Conservation (phyloP, 345 rosid species). For the Eucalyptus erythrocorys region DNA sequence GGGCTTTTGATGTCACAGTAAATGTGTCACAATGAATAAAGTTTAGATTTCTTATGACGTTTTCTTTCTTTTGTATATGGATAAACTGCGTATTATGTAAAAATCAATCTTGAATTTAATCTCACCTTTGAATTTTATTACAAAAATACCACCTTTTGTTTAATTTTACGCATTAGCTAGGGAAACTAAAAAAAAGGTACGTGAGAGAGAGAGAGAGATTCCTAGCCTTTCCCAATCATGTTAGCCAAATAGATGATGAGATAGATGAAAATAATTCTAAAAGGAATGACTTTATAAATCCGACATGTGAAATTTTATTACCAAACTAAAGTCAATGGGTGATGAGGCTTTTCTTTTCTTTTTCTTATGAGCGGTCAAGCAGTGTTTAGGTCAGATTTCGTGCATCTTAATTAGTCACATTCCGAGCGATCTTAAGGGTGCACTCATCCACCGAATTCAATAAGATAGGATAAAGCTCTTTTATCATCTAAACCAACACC, state of each 20-base stretch:
- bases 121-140: background rate
- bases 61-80: background rate
- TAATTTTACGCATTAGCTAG: background rate
- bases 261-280: background rate
- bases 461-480: background rate
- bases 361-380: background rate
- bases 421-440: background rate
- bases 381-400: background rate
- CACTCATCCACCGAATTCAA: background rate
- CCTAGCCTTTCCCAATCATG: background rate
- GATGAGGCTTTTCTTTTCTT: background rate
- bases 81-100: background rate
- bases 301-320: background rate
- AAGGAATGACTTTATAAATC: background rate
- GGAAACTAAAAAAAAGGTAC: background rate
- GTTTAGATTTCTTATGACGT: accelerated
- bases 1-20: too few relatives aligned
- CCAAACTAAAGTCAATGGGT: background rate
- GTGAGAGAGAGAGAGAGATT: too few relatives aligned
- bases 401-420: background rate
- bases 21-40: too few relatives aligned
- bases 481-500: background rate
- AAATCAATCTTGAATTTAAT: background rate
- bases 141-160: background rate
- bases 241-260: background rate